phyloP scores from a whole-genome alignment of 2,329 filamentous ascomycete species.

The Berkeleyomyces rouxiae region DNA sequence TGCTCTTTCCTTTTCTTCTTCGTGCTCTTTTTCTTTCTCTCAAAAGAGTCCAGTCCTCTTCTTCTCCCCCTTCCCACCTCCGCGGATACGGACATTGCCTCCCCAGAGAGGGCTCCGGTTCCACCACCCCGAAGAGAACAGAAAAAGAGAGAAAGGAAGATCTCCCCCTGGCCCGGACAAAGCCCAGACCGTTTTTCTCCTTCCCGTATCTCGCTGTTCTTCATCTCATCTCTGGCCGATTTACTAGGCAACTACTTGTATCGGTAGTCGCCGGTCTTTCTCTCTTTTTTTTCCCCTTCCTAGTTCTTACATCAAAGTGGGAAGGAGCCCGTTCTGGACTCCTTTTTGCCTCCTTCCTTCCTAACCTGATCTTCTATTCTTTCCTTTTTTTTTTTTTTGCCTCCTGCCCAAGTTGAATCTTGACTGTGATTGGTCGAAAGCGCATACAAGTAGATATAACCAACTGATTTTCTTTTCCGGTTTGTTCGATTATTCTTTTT shows the following conservation, averaged over 20 bases:
- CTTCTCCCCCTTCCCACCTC: not conserved
- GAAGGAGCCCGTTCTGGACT: not conserved
- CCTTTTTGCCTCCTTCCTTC: not conserved
- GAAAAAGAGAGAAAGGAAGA: not conserved
- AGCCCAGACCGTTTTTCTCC: not conserved
- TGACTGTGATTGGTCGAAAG: not conserved
- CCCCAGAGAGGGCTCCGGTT: not conserved
- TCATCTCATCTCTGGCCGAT: not conserved
- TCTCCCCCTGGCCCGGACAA: not conserved
- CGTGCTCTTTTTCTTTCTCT: conserved; percentile 1
- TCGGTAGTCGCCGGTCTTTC: not conserved
- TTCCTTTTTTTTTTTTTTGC: not conserved
- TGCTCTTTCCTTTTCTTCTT: conserved; percentile 4
- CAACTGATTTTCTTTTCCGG: too few relatives aligned
- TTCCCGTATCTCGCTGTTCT: conserved; percentile 3
- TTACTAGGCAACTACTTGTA: conserved; percentile 8
- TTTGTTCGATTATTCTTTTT: not conserved
- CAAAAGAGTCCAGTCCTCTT: not conserved
- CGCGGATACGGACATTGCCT: too few relatives aligned
- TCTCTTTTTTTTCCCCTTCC: not conserved
- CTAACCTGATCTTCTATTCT: not conserved
- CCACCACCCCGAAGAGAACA: not conserved
- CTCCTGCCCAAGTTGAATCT: not conserved
- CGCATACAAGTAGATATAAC: too few relatives aligned
- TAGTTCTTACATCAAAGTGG: not conserved